Evolutionary conservation across 192 early-diverging fungal species (phyloP).

Genomic region (Coemansia sp.): DNA sequence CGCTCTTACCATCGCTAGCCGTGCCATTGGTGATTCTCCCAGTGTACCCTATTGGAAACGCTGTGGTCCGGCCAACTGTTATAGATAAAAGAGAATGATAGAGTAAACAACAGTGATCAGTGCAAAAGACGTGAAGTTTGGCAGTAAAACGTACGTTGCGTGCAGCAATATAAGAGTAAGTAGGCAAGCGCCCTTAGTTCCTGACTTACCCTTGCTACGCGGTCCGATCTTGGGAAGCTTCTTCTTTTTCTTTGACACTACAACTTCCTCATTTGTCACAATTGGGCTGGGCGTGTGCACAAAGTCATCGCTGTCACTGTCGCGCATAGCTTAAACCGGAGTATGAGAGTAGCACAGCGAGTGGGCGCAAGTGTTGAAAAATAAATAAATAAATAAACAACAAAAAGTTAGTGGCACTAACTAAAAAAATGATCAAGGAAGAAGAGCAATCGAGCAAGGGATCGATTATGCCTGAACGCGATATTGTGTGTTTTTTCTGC

Average conservation of each 20-base stretch:
- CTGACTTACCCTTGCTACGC: constrained; percentile 26
- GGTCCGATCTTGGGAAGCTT: constrained; percentile 8
- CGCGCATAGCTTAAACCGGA: background rate
- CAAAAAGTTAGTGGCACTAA: background rate
- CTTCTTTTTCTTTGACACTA: constrained; percentile 14
- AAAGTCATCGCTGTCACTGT: constrained; percentile 1
- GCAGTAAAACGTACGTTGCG: background rate
- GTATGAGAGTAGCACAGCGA: background rate
- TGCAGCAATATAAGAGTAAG: background rate
- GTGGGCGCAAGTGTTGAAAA: background rate
- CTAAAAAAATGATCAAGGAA: background rate
- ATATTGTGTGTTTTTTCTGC: background rate
- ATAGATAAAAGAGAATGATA: background rate
- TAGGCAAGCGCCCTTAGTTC: background rate
- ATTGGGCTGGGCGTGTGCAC: background rate
- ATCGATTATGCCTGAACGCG: background rate
- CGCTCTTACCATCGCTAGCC: background rate
- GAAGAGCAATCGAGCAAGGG: background rate
- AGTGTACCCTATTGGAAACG: background rate
- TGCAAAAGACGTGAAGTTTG: background rate
- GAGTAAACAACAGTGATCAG: background rate
- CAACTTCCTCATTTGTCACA: background rate
- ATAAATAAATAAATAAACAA: too few relatives aligned
- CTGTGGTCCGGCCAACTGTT: constrained; percentile 1
- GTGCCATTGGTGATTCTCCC: background rate